Conservation (phyloP, 345 rosid genomes). For the Zanthoxylum bungeanum region DNA sequence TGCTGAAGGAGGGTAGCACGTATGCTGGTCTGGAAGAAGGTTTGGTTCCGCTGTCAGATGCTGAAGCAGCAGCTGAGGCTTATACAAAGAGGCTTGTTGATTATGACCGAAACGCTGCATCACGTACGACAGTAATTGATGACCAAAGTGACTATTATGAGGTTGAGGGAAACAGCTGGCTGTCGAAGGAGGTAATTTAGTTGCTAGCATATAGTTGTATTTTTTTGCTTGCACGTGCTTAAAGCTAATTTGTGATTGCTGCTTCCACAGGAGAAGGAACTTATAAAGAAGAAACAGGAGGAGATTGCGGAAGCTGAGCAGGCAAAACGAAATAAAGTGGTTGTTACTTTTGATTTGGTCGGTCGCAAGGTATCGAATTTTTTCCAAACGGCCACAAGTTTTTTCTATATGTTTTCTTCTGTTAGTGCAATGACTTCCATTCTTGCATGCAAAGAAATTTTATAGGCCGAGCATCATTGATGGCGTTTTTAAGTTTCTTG, state of each 20-base stretch:
- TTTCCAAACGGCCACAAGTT: not conserved
- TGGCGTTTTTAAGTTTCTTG: not conserved
- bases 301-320: constrained; percentile 77
- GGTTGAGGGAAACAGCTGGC: constrained; percentile 89
- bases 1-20: constrained; percentile 76
- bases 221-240: not conserved
- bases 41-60: constrained; percentile 58
- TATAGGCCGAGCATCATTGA: not conserved
- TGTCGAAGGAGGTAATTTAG: constrained; percentile 73
- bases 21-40: constrained; percentile 80
- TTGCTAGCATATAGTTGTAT: constrained; percentile 1
- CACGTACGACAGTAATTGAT: constrained; percentile 91
- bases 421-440: not conserved
- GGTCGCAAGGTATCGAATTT: constrained; percentile 76
- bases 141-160: constrained; percentile 98
- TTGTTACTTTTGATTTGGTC: constrained; percentile 86
- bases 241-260: not conserved
- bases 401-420: not conserved
- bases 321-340: constrained; percentile 68
- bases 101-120: constrained; percentile 85
- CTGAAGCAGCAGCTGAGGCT: constrained; percentile 88
- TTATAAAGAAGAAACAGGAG: constrained; percentile 72
- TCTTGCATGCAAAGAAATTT: not conserved
- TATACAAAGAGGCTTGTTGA: constrained; percentile 91
- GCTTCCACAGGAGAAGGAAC: constrained; percentile 71